phyloP scores from a whole-genome alignment of 2,329 filamentous ascomycete genomes.

The Calonectria crousiana region DNA sequence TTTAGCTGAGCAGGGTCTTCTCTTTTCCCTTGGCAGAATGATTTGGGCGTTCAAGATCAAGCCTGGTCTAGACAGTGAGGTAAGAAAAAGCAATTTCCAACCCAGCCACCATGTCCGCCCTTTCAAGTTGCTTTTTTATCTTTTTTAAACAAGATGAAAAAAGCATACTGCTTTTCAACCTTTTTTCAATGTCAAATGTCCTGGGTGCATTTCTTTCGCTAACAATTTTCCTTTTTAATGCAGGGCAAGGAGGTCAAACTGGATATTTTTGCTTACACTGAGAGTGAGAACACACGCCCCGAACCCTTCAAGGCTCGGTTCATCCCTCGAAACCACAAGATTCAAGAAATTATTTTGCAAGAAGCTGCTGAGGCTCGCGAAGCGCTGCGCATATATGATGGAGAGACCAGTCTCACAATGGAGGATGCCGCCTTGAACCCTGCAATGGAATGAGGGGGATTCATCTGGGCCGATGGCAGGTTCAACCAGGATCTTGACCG shows the following conservation, averaged over 20 bases:
- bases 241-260: neutral
- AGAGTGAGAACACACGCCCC: neutral
- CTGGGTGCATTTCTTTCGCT: neutral
- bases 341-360: neutral
- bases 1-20: neutral
- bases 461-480: no score
- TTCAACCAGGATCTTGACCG: no score
- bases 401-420: neutral
- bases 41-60: neutral
- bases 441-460: neutral
- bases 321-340: neutral
- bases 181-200: neutral
- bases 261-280: neutral
- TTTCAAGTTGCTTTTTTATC: neutral
- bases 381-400: neutral
- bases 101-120: neutral
- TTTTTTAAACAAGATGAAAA: neutral
- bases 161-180: no score
- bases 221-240: neutral
- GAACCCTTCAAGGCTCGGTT: neutral
- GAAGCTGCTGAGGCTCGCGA: neutral
- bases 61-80: neutral
- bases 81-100: neutral
- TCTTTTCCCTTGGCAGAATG: neutral
- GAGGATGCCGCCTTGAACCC: neutral